Evolutionary conservation across 2,329 filamentous ascomycete genomes (phyloP), one percentile per base, ranked within the genome.

Genomic region (Fusarium odoratissimum): DNA sequence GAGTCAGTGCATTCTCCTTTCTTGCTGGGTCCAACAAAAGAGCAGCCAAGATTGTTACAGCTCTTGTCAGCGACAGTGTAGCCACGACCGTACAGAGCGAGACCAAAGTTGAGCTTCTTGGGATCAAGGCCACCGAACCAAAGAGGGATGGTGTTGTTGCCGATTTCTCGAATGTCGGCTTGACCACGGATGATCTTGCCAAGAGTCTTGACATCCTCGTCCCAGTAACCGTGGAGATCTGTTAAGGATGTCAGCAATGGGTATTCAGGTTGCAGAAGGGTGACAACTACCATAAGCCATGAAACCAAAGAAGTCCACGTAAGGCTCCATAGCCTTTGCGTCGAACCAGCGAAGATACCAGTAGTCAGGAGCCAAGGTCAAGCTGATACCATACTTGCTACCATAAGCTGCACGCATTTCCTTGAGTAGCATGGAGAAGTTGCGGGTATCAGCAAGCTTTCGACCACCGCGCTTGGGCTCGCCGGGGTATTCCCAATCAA

Each of bases 401-500:
- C 79, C 82, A 11, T 62, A 72, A 0, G 60, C 78, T 0, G 75
- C 75, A 2, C 78, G 67, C 77, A 85, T 80, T 41, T 83, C 81
- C 19, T 77, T 66, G 3, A 84, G 55, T 0, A 85, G 72, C 1
- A 59, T 25, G 1, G 80, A 79, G 23, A 82, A 79, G 67, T 86
- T 86, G 4, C 61, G 60, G 0, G 72, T 80, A 65, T 87, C 85
- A 2, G 60, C 60, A 35, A 66, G 65, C 5, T 71, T 67, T 0
- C 68, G 64, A 0, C 85, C 84, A 12, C 82, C 82, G 1, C 84
- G 78, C 8, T 80, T 78, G 51, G 63, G 46, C n/a, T 65, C 69
- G n/a, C 63, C 82, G 0, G 84, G 85, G 60, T 83, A 86, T 56
- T 87, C 84, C 85, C 85, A 86, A 64, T 86, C 84, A 0, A 87